Evolutionary conservation across 1,284 basidiomycete genomes (phyloP), one percentile per base, ranked within the genome.

Genomic region (Volvariella volvacea): DNA sequence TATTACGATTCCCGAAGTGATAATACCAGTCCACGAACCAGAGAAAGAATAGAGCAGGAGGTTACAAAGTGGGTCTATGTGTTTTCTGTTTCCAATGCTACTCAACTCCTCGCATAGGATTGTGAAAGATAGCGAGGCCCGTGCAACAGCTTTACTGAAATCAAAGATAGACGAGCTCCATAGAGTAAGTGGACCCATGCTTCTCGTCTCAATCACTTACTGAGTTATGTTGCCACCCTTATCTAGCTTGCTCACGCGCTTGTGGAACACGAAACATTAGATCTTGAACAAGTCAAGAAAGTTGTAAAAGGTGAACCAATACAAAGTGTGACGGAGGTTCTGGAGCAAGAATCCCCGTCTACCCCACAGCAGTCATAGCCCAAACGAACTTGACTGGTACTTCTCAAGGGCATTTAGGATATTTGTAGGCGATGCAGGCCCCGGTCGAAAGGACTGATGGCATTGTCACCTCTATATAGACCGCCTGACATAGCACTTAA

Each of bases 191-290:
- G 41, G n/a, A 47, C 43, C 41, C 16, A 40, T 22, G 43, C 43
- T 44, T 43, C 30, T 31, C 32, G 17, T 43, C 22, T 30, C 30
- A n/a, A 4, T 20, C 17, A 9, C 3, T 37, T 39, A 48, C 41
- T 48, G 42, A 57, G 37, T 45, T 39, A 36, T 22, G 40, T 51
- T 43, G 49, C 53, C 33, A 52, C 43, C 19, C 22, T 47, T 43
- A 46, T 39, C 30, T 48, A 92, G 87, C 77, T 96, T 40, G 93
- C 93, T 2, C 73, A 78, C 45, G 93, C 94, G 3, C 70, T 97
- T 47, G 80, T 96, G 15, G 91, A 95, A 61, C 86, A 95, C 65
- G 93, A 97, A 71, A 96, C 93, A n/a, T 69, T 97, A 49, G 82
- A 83, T 52, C 73, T 79, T 33, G 83, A 88, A 16, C 92, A 97